A percentile compares a stretch with the other conserved stretches of the same genome.
Evolutionary conservation across 2,329 filamentous ascomycete species (phyloP).

Genomic region (Plenodomus biglobosus): DNA sequence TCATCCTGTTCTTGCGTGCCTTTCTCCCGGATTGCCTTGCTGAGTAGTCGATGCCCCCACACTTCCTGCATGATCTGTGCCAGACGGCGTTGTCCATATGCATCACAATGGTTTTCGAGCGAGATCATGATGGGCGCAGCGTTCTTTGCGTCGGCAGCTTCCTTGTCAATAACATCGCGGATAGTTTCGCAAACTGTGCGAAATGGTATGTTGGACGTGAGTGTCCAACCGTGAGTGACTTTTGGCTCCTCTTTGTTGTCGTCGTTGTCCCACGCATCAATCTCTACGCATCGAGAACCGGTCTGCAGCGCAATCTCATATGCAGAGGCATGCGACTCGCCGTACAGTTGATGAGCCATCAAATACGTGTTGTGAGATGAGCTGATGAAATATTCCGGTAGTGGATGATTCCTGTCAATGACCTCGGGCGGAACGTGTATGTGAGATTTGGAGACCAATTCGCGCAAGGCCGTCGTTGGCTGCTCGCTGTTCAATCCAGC

Average conservation of each 20-base stretch:
- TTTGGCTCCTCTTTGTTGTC: conserved; percentile 65
- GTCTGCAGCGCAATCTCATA: conserved; percentile 65
- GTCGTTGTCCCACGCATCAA: conserved; percentile 70
- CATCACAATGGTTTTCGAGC: conserved; percentile 67
- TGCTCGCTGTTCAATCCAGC: conserved; percentile 50
- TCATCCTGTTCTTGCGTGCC: conserved; percentile 59
- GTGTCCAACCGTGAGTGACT: conserved; percentile 69
- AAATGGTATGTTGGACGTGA: conserved; percentile 67
- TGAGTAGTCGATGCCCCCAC: conserved; percentile 62
- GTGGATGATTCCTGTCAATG: conserved; percentile 59
- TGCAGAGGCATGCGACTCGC: conserved; percentile 61
- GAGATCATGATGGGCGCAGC: conserved; percentile 65
- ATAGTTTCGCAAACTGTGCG: conserved; percentile 67
- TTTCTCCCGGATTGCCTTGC: conserved; percentile 58
- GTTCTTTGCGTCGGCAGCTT: conserved; percentile 51
- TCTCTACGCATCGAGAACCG: conserved; percentile 71
- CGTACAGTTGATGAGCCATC: conserved; percentile 68
- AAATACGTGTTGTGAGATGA: conserved; percentile 75
- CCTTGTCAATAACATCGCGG: conserved; percentile 62
- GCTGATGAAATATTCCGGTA: conserved; percentile 72
- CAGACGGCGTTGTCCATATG: conserved; percentile 61
- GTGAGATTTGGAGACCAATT: conserved; percentile 60
- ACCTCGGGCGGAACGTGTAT: conserved; percentile 58
- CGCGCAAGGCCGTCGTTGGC: conserved; percentile 51
- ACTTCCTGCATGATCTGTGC: conserved; percentile 67